Conservation (phyloP, 2,329 filamentous ascomycete genomes). For the Zymoseptoria passerinii region DNA sequence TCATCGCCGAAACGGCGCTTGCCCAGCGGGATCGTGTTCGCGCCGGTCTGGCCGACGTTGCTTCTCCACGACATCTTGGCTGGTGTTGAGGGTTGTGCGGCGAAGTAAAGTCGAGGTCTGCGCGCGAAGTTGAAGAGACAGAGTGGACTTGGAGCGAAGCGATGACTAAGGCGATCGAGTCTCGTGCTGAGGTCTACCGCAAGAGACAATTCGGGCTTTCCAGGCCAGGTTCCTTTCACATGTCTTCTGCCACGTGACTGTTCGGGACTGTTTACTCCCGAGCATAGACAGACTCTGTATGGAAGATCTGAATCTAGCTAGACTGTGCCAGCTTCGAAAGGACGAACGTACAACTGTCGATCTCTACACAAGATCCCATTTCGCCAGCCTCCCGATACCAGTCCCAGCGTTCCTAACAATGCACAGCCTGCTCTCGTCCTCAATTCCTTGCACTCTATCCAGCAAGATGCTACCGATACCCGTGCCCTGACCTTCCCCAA, state of each 20-base stretch:
- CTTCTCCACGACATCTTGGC: conserved; percentile 55
- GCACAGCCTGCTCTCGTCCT: conserved; percentile 49
- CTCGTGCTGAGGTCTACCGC: background rate
- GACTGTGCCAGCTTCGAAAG: too few species aligned
- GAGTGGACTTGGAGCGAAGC: too few species aligned
- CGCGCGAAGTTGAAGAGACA: background rate
- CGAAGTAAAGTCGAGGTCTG: background rate
- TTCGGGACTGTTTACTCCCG: too few species aligned
- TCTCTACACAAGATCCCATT: conserved; percentile 57
- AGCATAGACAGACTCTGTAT: too few species aligned
- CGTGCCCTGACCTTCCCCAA: conserved; percentile 65
- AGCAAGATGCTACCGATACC: conserved; percentile 66
- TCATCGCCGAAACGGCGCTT: conserved; percentile 70
- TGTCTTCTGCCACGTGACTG: too few species aligned
- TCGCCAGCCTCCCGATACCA: conserved; percentile 66
- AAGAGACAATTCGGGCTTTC: background rate
- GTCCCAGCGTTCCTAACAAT: conserved; percentile 77
- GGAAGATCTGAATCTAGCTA: too few species aligned
- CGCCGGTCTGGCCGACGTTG: conserved; percentile 80
- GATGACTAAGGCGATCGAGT: background rate
- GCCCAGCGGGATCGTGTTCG: conserved; percentile 94
- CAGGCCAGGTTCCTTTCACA: too few species aligned
- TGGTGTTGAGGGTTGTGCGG: conserved; percentile 5
- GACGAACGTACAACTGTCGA: too few species aligned
- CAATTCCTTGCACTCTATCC: conserved; percentile 44